phyloP scores from a whole-genome alignment of 441 rosid species.

The Gossypium davidsonii region DNA sequence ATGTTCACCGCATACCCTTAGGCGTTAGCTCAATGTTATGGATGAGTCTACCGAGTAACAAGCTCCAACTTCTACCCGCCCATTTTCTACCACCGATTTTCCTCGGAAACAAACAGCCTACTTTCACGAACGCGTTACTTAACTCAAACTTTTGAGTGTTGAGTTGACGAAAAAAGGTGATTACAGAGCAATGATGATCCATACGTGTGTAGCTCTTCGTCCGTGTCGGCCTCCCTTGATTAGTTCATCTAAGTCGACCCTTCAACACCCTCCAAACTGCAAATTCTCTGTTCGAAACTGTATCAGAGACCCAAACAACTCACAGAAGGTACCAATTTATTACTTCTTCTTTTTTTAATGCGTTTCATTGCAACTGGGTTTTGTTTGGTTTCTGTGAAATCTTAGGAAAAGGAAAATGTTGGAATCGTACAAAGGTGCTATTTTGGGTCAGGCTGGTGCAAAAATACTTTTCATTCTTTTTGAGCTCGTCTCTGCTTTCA shows the following conservation, averaged over 20 bases:
- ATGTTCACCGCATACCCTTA: too few relatives aligned
- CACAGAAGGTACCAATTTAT: slow-evolving; percentile 44
- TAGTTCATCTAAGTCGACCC: slow-evolving; percentile 24
- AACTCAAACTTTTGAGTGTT: background rate
- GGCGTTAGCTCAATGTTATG: background rate
- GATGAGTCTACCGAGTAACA: background rate
- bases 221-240: slow-evolving; percentile 24
- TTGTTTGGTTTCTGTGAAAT: slow-evolving; percentile 20
- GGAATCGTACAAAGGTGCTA: background rate
- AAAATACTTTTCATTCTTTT: background rate
- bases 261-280: slow-evolving; percentile 31
- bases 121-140: background rate
- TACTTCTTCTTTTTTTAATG: background rate
- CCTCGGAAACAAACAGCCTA: slow-evolving; percentile 17
- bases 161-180: background rate
- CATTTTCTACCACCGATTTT: slow-evolving; percentile 7
- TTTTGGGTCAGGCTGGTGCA: background rate
- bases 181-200: slow-evolving; percentile 30
- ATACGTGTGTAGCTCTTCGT: slow-evolving; percentile 17
- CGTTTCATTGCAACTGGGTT: background rate
- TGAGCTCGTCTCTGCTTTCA: background rate
- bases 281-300: slow-evolving; percentile 43
- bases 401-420: slow-evolving; percentile 12
- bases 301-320: slow-evolving; percentile 25
- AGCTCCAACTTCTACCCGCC: background rate